Evolutionary conservation across 2,329 filamentous ascomycete species (phyloP), one percentile per base, ranked within the genome.

Genomic region (Aspergillus chevalieri): DNA sequence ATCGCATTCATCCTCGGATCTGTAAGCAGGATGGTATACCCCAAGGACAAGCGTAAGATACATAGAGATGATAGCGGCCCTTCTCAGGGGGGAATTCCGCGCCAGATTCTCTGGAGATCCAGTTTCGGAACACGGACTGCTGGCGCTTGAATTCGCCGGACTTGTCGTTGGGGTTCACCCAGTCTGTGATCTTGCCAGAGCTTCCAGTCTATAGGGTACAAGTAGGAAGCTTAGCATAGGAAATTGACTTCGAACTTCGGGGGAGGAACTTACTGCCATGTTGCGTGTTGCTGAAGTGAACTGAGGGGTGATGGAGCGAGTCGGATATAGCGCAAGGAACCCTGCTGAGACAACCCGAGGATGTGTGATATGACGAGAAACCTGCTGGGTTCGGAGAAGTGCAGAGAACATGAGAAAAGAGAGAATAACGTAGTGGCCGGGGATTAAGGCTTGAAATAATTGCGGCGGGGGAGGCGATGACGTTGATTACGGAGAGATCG

Each of bases 31-130:
- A 43, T 9, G 44, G 10, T 63, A 50, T 62, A 79, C 77, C 85
- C 91, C 91, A 96, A 3, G 91, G 91, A 70, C 91, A 96, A 6
- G 91, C 91, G 71, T 95, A 95, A 62, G 86, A 92, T 58, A 95
- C 86, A 66, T 92, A 98, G 60, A 98, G 82, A 72, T 98, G 93
- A 69, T 98, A 98, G 49, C 93, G 81, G 47, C 81, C 89, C 72
- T 88, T 89, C 73, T 97, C 92, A 1, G 89, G 81, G 4, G 89
- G 87, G 60, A 90, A 96, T 67, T 84, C 73, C 4, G 88, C 85
- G 39, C 81, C 84, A 1, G 82, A 71, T 59, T 88, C 81, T 54
- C 78, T 81, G 28, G 86, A 89, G 68, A 95, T 87, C 69, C 76
- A 87, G 68, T 86, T 82, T 51, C 93, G 84, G 73, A 97, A 97